Percentiles rank a stretch among this genome's conserved stretches.
phyloP scores from a whole-genome alignment of 306 rosid species.

The Oemleria cerasiformis region DNA sequence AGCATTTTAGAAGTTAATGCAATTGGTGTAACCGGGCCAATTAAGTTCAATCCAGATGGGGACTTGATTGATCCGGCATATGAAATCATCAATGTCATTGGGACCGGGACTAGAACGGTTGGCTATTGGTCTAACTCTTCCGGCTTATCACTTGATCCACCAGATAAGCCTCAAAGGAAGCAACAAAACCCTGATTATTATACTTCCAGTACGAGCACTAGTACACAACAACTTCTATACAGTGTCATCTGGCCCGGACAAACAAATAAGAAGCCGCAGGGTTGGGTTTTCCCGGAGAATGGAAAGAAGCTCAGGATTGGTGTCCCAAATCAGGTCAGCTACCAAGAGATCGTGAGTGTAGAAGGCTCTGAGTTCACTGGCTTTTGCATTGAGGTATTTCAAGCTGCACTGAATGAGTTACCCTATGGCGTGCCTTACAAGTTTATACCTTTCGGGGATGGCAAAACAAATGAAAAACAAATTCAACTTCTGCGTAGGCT shows the following conservation, averaged over 20 bases:
- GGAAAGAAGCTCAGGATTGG: conserved; percentile 28
- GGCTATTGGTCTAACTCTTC: conserved; percentile 32
- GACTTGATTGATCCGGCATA: conserved; percentile 19
- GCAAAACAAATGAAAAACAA: conserved; percentile 11
- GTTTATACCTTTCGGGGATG: conserved; percentile 36
- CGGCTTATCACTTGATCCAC: conserved; percentile 15
- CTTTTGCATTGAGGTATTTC: conserved; percentile 34
- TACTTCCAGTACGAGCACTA: background rate
- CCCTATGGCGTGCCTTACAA: conserved; percentile 29
- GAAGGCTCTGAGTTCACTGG: conserved; percentile 26
- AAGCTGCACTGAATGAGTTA: conserved; percentile 28
- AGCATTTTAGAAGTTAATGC: conserved; percentile 17
- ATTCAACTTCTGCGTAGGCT: conserved; percentile 19
- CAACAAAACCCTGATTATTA: background rate
- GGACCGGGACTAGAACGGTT: conserved; percentile 22
- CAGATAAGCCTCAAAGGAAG: background rate
- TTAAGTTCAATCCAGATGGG: conserved; percentile 21
- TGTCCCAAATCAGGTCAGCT: conserved; percentile 21
- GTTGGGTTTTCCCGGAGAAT: conserved; percentile 29
- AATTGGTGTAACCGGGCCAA: conserved; percentile 23
- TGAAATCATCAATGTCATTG: conserved; percentile 32
- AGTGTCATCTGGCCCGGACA: conserved; percentile 32
- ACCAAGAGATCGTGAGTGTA: conserved; percentile 6
- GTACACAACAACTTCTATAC: conserved; percentile 11
- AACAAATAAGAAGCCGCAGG: conserved; percentile 25